phyloP scores from a whole-genome alignment of 2,329 filamentous ascomycete genomes.

The Penicillium sp. region DNA sequence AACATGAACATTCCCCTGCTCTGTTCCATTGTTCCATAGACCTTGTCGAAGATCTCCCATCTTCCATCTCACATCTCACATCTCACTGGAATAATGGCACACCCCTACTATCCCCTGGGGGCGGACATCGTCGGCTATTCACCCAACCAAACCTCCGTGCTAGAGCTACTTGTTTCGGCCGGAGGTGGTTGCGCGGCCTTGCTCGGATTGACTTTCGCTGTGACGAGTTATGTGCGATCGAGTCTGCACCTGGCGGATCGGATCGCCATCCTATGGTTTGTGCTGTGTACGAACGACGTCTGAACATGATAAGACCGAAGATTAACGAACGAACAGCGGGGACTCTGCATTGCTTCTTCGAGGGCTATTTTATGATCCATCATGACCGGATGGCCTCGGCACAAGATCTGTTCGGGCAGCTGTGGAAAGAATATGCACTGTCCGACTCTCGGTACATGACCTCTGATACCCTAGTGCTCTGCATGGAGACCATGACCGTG shows the following conservation, averaged over 20 bases:
- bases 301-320: background rate
- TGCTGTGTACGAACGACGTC: slow-evolving; percentile 55
- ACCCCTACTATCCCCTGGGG: slow-evolving; percentile 68
- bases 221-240: slow-evolving; percentile 52
- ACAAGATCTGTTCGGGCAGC: slow-evolving; percentile 70
- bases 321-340: slow-evolving; percentile 33
- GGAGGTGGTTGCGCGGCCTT: slow-evolving; percentile 52
- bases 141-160: slow-evolving; percentile 59
- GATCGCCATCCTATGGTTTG: slow-evolving; percentile 66
- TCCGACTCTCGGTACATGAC: slow-evolving; percentile 85
- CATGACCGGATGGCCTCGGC: slow-evolving; percentile 60
- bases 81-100: slow-evolving; percentile 24
- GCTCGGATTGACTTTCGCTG: slow-evolving; percentile 52
- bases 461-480: slow-evolving; percentile 76
- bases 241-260: slow-evolving; percentile 52
- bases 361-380: slow-evolving; percentile 75
- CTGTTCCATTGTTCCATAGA: too few relatives aligned
- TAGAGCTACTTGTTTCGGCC: slow-evolving; percentile 57
- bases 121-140: slow-evolving; percentile 59
- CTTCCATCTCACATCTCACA: too few relatives aligned
- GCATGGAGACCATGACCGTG: slow-evolving; percentile 76
- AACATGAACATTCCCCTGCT: slow-evolving; percentile 2
- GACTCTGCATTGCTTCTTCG: slow-evolving; percentile 70
- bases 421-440: slow-evolving; percentile 89
- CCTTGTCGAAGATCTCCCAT: background rate